phyloP scores from a whole-genome alignment of 129 eudicot species.

The Tagetes patula region DNA sequence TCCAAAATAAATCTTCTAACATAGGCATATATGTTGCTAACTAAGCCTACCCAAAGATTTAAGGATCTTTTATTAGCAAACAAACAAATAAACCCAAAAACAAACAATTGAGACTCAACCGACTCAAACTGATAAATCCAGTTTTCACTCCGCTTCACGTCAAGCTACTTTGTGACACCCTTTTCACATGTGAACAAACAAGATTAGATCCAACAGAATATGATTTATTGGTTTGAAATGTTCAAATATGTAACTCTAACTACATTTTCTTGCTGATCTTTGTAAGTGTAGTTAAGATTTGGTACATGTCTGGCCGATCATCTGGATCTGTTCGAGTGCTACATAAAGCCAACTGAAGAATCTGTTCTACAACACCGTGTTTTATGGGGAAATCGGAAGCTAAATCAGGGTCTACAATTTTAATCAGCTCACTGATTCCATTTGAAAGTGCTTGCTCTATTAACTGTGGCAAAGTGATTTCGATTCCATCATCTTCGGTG shows the following conservation, averaged over 20 bases:
- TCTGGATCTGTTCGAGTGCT: slow-evolving; percentile 68
- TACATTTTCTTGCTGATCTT: slow-evolving; percentile 49
- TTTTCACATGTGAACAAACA: too few relatives aligned
- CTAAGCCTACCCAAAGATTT: too few relatives aligned
- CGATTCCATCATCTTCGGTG: slow-evolving; percentile 48
- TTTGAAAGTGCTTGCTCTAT: slow-evolving; percentile 44
- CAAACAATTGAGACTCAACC: too few relatives aligned
- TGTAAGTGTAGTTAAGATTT: slow-evolving; percentile 56
- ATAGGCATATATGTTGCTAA: too few relatives aligned
- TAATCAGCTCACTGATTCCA: slow-evolving; percentile 40
- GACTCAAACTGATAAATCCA: too few relatives aligned
- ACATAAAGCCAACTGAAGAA: slow-evolving; percentile 65
- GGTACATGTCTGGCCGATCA: slow-evolving; percentile 71
- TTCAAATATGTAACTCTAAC: background rate
- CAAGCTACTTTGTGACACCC: too few relatives aligned
- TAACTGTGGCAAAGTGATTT: slow-evolving; percentile 63
- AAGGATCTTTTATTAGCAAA: too few relatives aligned
- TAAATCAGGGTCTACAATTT: slow-evolving; percentile 58
- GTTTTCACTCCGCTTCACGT: too few relatives aligned
- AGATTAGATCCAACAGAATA: too few relatives aligned
- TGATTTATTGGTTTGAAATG: too few relatives aligned
- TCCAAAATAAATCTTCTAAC: too few relatives aligned
- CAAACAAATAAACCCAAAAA: too few relatives aligned
- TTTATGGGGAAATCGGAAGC: slow-evolving; percentile 41
- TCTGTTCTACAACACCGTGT: slow-evolving; percentile 44